Percentiles rank a stretch among this genome's conserved stretches.
phyloP scores from a whole-genome alignment of 2,329 filamentous ascomycete species.

The Coleophoma cylindrospora region DNA sequence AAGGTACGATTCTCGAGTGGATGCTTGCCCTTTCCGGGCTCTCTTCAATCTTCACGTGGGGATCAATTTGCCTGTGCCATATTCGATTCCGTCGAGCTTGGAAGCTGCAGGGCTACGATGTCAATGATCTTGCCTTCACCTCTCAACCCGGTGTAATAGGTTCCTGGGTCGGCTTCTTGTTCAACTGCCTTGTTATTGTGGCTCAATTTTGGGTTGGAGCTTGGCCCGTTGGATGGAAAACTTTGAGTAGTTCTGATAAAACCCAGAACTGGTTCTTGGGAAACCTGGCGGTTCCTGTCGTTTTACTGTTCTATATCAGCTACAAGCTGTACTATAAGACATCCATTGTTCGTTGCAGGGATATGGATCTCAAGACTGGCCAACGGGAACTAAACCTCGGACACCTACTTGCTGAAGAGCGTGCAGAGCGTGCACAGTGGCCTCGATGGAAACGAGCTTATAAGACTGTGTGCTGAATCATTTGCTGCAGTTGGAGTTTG shows the following conservation, averaged over 20 bases:
- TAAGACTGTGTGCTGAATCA: conserved; percentile 60
- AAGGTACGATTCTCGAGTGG: conserved; percentile 68
- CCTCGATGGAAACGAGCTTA: conserved; percentile 73
- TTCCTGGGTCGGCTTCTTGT: conserved; percentile 71
- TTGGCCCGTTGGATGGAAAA: conserved; percentile 60
- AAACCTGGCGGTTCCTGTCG: conserved; percentile 66
- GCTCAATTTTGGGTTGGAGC: conserved; percentile 88
- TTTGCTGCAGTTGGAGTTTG: no score
- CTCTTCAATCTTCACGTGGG: conserved; percentile 75
- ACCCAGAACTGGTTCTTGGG: conserved; percentile 68
- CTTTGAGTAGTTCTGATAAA: conserved; percentile 38
- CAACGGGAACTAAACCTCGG: conserved; percentile 79
- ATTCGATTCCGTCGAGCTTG: conserved; percentile 88
- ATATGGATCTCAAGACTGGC: conserved; percentile 87
- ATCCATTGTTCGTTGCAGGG: conserved; percentile 55
- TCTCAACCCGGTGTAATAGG: conserved; percentile 76
- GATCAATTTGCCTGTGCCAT: conserved; percentile 81
- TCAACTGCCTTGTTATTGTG: conserved; percentile 72
- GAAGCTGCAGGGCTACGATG: conserved; percentile 60
- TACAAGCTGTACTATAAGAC: conserved; percentile 77
- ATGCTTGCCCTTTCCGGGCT: conserved; percentile 70
- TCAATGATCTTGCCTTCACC: conserved; percentile 74
- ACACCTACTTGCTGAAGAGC: conserved; percentile 73
- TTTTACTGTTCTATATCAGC: conserved; percentile 60
- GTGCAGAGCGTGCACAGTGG: conserved; percentile 67